Conservation (phyloP, 2,329 filamentous ascomycete species). For the Teratosphaeria destructans region DNA sequence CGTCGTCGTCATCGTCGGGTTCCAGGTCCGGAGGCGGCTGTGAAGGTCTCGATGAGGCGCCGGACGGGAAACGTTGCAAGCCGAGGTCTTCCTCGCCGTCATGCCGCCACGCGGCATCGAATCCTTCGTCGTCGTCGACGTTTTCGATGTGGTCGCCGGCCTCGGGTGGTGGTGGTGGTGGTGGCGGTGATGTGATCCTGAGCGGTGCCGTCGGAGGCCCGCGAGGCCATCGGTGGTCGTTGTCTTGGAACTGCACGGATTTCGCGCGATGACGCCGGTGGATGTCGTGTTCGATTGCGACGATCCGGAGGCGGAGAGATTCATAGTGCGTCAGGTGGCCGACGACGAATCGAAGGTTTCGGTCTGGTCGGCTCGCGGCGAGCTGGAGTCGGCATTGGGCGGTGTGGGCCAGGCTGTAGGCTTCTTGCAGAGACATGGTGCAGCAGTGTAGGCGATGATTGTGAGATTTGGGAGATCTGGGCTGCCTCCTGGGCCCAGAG, state of each 20-base stretch:
- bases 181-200: constrained; percentile 17
- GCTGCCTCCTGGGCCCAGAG: neutral
- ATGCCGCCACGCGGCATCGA: constrained; percentile 6
- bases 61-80: constrained; percentile 22
- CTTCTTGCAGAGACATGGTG: constrained; percentile 20
- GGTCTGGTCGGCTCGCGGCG: constrained; percentile 22
- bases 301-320: constrained; percentile 23
- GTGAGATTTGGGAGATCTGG: neutral
- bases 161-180: constrained; percentile 11
- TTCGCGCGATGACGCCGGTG: constrained; percentile 12
- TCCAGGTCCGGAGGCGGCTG: constrained; percentile 15
- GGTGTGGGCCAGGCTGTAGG: constrained; percentile 25
- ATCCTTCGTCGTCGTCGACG: constrained; percentile 4
- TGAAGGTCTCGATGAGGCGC: constrained; percentile 10
- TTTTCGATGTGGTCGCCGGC: constrained; percentile 6
- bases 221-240: constrained; percentile 7
- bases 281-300: constrained; percentile 26
- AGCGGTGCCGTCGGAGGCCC: constrained; percentile 15
- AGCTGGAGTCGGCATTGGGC: constrained; percentile 26
- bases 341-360: constrained; percentile 26
- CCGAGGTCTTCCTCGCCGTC: constrained; percentile 18
- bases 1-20: constrained; percentile 3
- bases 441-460: neutral
- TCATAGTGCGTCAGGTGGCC: constrained; percentile 28
- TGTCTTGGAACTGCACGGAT: constrained; percentile 14